Evolutionary conservation across 176 grass and related monocot genomes (phyloP).

Genomic region (Rhipidocladum racemiflorum): DNA sequence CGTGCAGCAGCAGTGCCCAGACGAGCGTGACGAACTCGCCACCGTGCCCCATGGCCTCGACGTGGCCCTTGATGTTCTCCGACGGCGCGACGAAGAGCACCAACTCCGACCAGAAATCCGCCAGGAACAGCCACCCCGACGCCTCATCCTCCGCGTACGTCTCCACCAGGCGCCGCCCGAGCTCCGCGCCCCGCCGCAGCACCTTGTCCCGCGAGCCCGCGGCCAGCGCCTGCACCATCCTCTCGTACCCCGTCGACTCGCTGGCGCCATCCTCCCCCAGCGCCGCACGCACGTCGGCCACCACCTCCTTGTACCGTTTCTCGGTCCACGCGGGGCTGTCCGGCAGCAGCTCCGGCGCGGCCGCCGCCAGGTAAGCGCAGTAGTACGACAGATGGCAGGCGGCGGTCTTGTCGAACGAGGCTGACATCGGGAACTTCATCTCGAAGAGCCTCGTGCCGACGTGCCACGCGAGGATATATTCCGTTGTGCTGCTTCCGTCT

Average conservation of each 20-base stretch:
- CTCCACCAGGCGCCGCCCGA: constrained; percentile 3
- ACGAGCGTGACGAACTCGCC: constrained; percentile 47
- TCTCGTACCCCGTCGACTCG: constrained; percentile 3
- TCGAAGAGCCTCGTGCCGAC: constrained; percentile 34
- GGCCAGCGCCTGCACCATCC: neutral
- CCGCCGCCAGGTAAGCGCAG: constrained; percentile 35
- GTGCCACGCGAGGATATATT: constrained; percentile 32
- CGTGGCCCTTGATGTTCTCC: constrained; percentile 34
- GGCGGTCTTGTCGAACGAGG: neutral
- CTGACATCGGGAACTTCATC: constrained; percentile 7
- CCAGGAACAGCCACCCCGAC: constrained; percentile 13
- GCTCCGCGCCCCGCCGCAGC: constrained; percentile 1
- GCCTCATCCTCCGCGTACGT: neutral
- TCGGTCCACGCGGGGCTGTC: neutral
- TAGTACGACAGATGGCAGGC: constrained; percentile 30
- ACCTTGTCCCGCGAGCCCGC: neutral
- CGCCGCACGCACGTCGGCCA: neutral
- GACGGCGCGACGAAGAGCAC: constrained; percentile 36
- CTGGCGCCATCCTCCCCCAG: neutral
- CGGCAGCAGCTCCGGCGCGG: constrained; percentile 23
- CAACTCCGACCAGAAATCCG: constrained; percentile 36
- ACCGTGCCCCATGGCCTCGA: constrained; percentile 30
- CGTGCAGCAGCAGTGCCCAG: constrained; percentile 43
- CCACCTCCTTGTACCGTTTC: constrained; percentile 25
- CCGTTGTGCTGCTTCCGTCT: neutral